A percentile compares a stretch with the other conserved stretches of the same genome.
phyloP scores from a whole-genome alignment of 2,329 filamentous ascomycete genomes.

The Xylariaceae sp. region DNA sequence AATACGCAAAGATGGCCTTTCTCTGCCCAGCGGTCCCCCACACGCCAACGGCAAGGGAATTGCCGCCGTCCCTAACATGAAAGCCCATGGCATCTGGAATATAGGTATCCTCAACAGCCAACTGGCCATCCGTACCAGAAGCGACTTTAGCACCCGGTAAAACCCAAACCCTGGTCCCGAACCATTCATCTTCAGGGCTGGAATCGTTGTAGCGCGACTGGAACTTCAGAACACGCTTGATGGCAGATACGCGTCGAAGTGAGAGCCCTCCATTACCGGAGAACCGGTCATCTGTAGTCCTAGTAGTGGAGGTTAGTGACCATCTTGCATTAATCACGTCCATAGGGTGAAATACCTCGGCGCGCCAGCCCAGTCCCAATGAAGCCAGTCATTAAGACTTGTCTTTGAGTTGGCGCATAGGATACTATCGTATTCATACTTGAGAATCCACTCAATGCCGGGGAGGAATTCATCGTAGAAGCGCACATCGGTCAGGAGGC shows the following conservation, averaged over 20 bases:
- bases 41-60: conserved; percentile 44
- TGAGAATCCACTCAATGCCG: conserved; percentile 56
- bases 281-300: conserved; percentile 47
- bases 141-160: conserved; percentile 54
- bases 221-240: conserved; percentile 50
- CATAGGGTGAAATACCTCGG: conserved; percentile 43
- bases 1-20: conserved; percentile 56
- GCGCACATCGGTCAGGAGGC: conserved; percentile 51
- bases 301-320: conserved; percentile 16
- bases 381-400: conserved; percentile 56
- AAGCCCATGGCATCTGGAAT: conserved; percentile 57
- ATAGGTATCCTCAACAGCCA: conserved; percentile 55
- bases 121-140: conserved; percentile 41
- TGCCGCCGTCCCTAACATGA: conserved; percentile 51
- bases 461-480: conserved; percentile 57
- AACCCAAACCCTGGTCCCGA: conserved; percentile 50
- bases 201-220: conserved; percentile 54
- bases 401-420: conserved; percentile 56
- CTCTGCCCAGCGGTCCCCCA: conserved; percentile 50
- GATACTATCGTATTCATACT: conserved; percentile 59
- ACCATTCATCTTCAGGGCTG: conserved; percentile 59
- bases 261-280: conserved; percentile 58
- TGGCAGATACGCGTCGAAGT: conserved; percentile 54
- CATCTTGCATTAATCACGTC: neutral
- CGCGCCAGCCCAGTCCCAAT: conserved; percentile 58